Conservation (phyloP, 2,329 filamentous ascomycete genomes). For the Trichoderma aggressivum region DNA sequence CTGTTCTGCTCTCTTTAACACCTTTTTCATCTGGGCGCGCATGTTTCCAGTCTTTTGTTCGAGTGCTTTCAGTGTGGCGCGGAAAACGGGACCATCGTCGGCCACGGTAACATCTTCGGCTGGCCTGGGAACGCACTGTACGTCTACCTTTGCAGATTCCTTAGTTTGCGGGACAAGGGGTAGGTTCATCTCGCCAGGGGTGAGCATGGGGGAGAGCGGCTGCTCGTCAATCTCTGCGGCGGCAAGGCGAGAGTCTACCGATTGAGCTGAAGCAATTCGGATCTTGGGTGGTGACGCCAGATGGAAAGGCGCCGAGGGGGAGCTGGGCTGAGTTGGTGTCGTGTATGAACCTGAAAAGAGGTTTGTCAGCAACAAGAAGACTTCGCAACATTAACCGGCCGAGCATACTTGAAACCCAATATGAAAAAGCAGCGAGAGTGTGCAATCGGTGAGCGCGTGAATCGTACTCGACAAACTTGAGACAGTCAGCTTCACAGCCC, state of each 20-base stretch:
- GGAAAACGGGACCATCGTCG: constrained; percentile 92
- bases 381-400: constrained; percentile 23
- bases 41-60: constrained; percentile 97
- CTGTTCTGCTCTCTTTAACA: constrained; percentile 89
- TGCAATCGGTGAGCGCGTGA: constrained; percentile 84
- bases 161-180: constrained; percentile 30
- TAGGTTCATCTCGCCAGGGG: constrained; percentile 36
- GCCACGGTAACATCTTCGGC: constrained; percentile 79
- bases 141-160: constrained; percentile 74
- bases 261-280: constrained; percentile 81
- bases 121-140: constrained; percentile 73
- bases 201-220: constrained; percentile 50
- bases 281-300: constrained; percentile 71
- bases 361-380: background rate
- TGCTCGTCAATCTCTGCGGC: constrained; percentile 53
- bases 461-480: constrained; percentile 92
- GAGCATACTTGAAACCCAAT: constrained; percentile 80
- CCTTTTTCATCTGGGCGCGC: constrained; percentile 91
- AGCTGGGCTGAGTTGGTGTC: constrained; percentile 54
- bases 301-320: constrained; percentile 70
- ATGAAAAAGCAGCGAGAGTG: constrained; percentile 87
- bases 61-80: constrained; percentile 92
- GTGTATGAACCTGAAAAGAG: constrained; percentile 9
- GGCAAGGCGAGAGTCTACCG: constrained; percentile 76
- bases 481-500: constrained; percentile 25